Base-by-base conservation (phyloP, 1,284 basidiomycete genomes). In the Fistulinella staudtii region DNA sequence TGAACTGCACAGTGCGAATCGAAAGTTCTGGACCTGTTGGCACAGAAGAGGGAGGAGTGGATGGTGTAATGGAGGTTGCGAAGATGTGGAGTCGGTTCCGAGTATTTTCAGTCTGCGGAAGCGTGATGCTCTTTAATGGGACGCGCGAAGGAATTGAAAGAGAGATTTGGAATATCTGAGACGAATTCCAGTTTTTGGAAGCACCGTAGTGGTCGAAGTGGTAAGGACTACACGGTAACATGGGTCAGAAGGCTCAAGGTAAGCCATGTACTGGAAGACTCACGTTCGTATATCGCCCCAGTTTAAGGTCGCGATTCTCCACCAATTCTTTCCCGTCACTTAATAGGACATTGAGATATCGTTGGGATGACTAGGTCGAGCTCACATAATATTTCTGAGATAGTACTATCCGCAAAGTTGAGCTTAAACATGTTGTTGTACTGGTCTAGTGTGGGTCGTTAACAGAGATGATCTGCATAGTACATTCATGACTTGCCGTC, bases 321-420 rank as follows among this genome's bases (percentile, higher is more conserved):
- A 72, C 70, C 70, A 73, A 45, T 69, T 71, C 49, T 64, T 66
- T 17, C 61, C 67, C 5, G 61, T 60, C n/a, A 71, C 71, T 73
- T 27, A 2, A 22, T 25, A 31, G 18, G 13, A n/a, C 23, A 7
- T 34, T 39, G 6, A 7, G 29, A 15, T 18, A 38, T 4, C 15
- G 15, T 22, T 6, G 9, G 9, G 11, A 21, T 4, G 9, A 23
- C 27, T 6, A 13, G 5, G 21, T 23, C 7, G n/a, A 10, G 27
- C 67, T 53, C 34, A 71, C 71, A 43, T 44, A 61, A 58, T 20
- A 73, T 41, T 3, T 55, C 55, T 23, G 62, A 58, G 8, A 53
- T 60, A 9, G 64, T 62, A 46, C 60, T 46, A 35, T 72, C 68
- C 3, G 50, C 58, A 21, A 67, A 72, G 30, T 60, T 66, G 23